Evolutionary conservation across 73 alveolate species (phyloP), one percentile per base, ranked within the genome.

Genomic region (Paramecium sexaurelia): DNA sequence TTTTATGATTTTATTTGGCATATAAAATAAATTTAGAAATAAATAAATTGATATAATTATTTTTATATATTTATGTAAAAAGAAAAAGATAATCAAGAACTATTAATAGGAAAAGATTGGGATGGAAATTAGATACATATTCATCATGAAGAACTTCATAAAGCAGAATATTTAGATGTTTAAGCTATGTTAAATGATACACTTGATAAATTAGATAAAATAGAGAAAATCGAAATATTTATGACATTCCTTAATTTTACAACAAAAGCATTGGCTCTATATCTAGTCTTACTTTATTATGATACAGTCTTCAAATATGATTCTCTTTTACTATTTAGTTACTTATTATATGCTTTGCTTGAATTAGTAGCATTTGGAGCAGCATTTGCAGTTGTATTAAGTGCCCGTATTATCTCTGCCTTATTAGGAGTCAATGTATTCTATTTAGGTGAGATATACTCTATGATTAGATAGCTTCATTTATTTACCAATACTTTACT

Each of bases 321-420:
- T 43, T 24, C 90, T 24, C 51, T 78, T 1, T 33, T 78, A 7
- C 47, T 78, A 19, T 78, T 78, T 45, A 78, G 90, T 78, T 78
- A 78, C 22, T 13, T 78, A 22, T 24, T 78, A 19, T 78, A 78
- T 40, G 75, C 90, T 19, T 13, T 78, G n/a, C 35, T 78, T 37
- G 90, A 78, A 78, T 39, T 78, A 11, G 90, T 45, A n/a, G 90
- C 90, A 4, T 78, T 78, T 78, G 90, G 90, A 20, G 68, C 90
- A 39, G 51, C 75, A 41, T 36, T 73, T 39, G 87, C 87, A 73
- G 55, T 73, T 3, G 37, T 73, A 11, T 33, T 73, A 17, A 39
- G 66, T 36, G 55, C 87, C 20, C 36, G 67, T 11, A 78, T 78
- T 0, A 78, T 43, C 5, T 41, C 47, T 10, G 35, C 55, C 1